Evolutionary conservation across 108 stramenopile genomes (phyloP).

Genomic region (Aurantiochytrium sp.): DNA sequence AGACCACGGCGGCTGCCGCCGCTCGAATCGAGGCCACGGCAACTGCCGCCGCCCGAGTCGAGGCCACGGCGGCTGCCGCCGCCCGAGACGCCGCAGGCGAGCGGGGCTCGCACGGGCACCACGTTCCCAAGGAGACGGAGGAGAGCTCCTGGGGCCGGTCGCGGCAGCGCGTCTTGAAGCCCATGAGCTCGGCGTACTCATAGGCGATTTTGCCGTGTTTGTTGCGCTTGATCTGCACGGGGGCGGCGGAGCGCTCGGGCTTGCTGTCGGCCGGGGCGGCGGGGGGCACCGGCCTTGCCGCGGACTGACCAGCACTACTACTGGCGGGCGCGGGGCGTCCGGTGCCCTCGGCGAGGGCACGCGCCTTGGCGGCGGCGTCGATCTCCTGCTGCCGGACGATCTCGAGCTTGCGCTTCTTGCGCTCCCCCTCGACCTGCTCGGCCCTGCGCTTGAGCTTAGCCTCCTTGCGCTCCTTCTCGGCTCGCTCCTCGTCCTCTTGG

Average conservation of each 20-base stretch:
- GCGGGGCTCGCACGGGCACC: background rate
- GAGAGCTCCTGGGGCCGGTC: background rate
- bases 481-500: background rate
- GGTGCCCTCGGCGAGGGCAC: no score
- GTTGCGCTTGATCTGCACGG: conserved; percentile 3
- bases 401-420: background rate
- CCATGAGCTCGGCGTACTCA: background rate
- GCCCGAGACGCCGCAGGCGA: background rate
- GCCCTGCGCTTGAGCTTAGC: background rate
- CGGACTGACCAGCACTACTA: no score
- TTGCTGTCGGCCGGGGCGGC: background rate
- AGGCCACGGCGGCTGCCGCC: background rate
- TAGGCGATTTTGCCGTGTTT: background rate
- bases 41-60: background rate
- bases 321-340: no score
- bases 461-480: background rate
- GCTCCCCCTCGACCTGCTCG: background rate
- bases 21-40: no score
- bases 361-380: no score
- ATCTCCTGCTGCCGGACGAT: no score
- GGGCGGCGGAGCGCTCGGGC: background rate
- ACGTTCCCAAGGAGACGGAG: background rate
- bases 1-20: no score
- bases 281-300: no score
- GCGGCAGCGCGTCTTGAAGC: background rate